Base-by-base conservation (phyloP, 108 stramenopile species). In the Epithemia pelagica region DNA sequence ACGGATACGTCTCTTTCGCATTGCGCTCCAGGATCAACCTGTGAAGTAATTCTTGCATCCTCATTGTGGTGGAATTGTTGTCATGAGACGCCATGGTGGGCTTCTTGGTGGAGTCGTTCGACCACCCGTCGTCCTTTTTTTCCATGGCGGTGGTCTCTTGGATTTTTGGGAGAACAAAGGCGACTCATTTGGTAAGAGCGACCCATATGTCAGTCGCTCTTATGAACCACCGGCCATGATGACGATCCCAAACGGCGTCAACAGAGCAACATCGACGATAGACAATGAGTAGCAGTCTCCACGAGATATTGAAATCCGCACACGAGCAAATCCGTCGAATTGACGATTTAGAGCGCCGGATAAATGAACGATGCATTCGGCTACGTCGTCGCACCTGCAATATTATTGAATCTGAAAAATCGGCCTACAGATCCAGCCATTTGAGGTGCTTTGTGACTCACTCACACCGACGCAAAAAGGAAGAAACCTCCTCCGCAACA, bases 381-480 rank as follows among this genome's bases (percentile, higher is more conserved):
- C 74, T 71, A 24, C 75, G 91, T 22, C 75, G 86, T 22, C 77
- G 88, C 10, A 71, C 82, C 27, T 37, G 75, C 30, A 82, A 85
- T 67, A 52, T 85, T 25, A 54, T 85, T 25, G 77, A 78, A 30
- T 25, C 71, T 18, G 66, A 73, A 20, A 80, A 85, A 69, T 70
- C 64, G 0, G 77, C 78, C 1, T 69, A 73, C 65, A 86, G 91
- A 23, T 66, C 66, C 31, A 74, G 88, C 24, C 86, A 85, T 65
- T 58, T 84, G 74, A 66, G 90, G 18, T 30, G 89, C 28, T 92
- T 87, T 68, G 75, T 87, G 8, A 72, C 86, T 24, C 91, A 92
- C 77, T 52, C 31, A 15, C 15, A 46, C 15, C 33, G 23, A 20
- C 53, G 8, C 28, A 55, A 23, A 28, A 63, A n/a, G n/a, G 31